Base-by-base conservation (phyloP, 768 basidiomycete genomes). In the Gloeopeniophorella convolvens region DNA sequence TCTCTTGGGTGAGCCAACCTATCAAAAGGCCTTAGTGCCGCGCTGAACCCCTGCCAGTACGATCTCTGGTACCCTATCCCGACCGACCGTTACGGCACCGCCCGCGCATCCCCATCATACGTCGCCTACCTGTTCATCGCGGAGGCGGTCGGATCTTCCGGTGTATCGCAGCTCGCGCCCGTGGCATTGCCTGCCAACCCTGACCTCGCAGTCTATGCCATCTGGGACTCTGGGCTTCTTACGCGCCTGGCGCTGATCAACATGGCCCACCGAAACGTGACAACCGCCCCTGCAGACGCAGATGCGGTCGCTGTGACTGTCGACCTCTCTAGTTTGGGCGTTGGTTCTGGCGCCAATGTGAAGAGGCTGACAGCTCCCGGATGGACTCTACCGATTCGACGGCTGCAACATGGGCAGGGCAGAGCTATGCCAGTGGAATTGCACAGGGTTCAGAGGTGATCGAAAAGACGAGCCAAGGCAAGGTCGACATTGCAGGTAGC, bases 121-220 rank as follows among this genome's bases (percentile, higher is more conserved):
- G 65, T 67, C 24, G 63, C 66, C 4, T 63, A 65, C 41, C 65
- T 68, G 9, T 59, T 68, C 47, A 49, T 69, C 36, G 59, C 66
- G 12, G 67, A 68, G 47, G 57, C 64, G 1, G 60, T 68, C 31
- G 65, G 65, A 16, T 45, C 57, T 3, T 61, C 65, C 15, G 46
- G 42, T 13, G 41, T 50, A 10, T 57, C 66, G 10, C 60, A 51
- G 7, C 30, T 66, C 33, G 40, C 60, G 13, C 60, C 57, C 36
- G 46, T 68, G 28, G 48, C 56, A 7, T 21, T 54, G 4, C 50
- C 59, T 3, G 45, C 41, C 4, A 44, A 47, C 9, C 59, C 56
- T 16, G 13, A 61, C 12, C 56, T 68, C 31, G 67, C 65, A 1
- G 62, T 59, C 5, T 69, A 69, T 50, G 64, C 62, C 10, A 54